phyloP scores from a whole-genome alignment of 225 moss, liverwort and hornwort genomes.

The Physcomitrellopsis africana region DNA sequence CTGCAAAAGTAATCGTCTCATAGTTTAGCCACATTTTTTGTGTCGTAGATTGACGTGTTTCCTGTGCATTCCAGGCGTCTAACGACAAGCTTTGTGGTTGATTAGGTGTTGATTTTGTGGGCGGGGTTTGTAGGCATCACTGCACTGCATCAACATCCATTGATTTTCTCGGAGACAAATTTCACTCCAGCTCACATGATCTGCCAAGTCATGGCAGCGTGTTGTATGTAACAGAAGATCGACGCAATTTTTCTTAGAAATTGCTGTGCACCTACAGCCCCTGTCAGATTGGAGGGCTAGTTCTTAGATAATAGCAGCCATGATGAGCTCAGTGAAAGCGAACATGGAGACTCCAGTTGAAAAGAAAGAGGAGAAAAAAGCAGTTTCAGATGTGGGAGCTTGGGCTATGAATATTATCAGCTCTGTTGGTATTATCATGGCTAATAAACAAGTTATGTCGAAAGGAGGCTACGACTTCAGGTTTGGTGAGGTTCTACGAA shows the following conservation, averaged over 20 bases:
- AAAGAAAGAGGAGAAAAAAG: slow-evolving; percentile 60
- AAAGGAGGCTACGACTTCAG: slow-evolving; percentile 69
- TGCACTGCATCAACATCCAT: neutral
- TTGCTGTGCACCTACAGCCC: neutral
- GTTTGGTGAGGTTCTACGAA: slow-evolving; percentile 61
- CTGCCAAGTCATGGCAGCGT: neutral
- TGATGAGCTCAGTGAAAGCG: slow-evolving; percentile 47
- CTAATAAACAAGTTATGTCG: slow-evolving; percentile 97
- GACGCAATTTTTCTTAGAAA: neutral
- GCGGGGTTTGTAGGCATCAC: neutral
- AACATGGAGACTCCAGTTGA: slow-evolving; percentile 39
- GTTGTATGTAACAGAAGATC: slow-evolving; percentile 1
- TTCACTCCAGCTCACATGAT: neutral
- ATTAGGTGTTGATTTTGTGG: too few species aligned
- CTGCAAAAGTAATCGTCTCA: too few species aligned
- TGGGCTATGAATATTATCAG: slow-evolving; percentile 97
- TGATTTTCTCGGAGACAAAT: neutral
- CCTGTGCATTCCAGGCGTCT: too few species aligned
- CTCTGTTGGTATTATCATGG: slow-evolving; percentile 99
- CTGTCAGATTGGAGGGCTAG: neutral
- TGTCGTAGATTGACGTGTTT: too few species aligned
- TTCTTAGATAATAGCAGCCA: slow-evolving; percentile 5
- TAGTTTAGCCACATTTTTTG: too few species aligned
- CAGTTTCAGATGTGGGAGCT: slow-evolving; percentile 85
- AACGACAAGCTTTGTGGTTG: too few species aligned